A percentile compares a stretch with the other conserved stretches of the same genome.
phyloP scores from a whole-genome alignment of 1,284 basidiomycete genomes.

The Ceratobasidium sp. region DNA sequence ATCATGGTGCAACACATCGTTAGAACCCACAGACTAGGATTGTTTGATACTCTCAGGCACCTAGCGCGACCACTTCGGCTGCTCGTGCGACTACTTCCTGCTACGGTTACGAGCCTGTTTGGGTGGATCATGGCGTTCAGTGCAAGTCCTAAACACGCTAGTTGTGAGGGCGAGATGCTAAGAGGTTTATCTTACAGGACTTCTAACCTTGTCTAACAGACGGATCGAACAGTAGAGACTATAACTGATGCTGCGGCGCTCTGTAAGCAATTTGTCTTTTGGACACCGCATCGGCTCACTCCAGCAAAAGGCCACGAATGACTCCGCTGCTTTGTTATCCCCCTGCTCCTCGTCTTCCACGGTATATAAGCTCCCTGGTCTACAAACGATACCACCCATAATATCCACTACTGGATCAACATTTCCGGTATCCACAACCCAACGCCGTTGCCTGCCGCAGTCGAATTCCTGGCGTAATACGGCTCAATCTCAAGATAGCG shows the following conservation, averaged over 20 bases:
- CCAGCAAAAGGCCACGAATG: slow-evolving; percentile 29
- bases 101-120: too few species aligned
- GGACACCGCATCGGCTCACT: background rate
- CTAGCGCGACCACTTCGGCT: too few species aligned
- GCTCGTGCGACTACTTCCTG: too few species aligned
- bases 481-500: slow-evolving; percentile 52
- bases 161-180: too few species aligned
- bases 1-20: too few species aligned
- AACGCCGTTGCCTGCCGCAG: slow-evolving; percentile 65
- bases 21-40: too few species aligned
- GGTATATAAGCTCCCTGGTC: slow-evolving; percentile 31
- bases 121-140: too few species aligned
- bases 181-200: background rate
- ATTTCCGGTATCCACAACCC: slow-evolving; percentile 57
- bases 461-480: slow-evolving; percentile 49
- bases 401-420: slow-evolving; percentile 22
- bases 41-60: too few species aligned
- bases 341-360: slow-evolving; percentile 24
- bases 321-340: slow-evolving; percentile 23
- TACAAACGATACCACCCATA: slow-evolving; percentile 31
- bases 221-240: slow-evolving; percentile 25
- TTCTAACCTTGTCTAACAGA: slow-evolving; percentile 19
- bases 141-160: too few species aligned
- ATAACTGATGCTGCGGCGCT: slow-evolving; percentile 33
- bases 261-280: slow-evolving; percentile 5